Conservation (phyloP, 2,329 filamentous ascomycete genomes). For the Septoria linicola region DNA sequence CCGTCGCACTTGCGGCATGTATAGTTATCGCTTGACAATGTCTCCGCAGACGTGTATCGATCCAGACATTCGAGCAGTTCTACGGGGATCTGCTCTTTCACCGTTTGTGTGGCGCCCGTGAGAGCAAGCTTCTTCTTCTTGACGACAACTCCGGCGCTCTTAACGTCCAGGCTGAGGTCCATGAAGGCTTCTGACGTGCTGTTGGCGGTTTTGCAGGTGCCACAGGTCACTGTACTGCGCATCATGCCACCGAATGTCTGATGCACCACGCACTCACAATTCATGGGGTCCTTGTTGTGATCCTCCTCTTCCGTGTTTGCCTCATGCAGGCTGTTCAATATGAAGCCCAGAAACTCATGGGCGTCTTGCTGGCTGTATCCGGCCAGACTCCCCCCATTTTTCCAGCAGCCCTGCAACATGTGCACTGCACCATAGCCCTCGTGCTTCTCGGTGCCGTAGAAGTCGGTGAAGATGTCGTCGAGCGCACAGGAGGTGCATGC, state of each 20-base stretch:
- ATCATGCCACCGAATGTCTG: slow-evolving; percentile 92
- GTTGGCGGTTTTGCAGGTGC: slow-evolving; percentile 78
- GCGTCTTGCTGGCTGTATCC: slow-evolving; percentile 96
- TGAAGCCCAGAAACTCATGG: slow-evolving; percentile 94
- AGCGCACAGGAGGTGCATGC: slow-evolving; percentile 61
- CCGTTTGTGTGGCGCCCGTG: slow-evolving; percentile 42
- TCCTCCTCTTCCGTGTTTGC: slow-evolving; percentile 60
- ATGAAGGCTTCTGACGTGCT: slow-evolving; percentile 85
- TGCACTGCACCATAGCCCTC: slow-evolving; percentile 89
- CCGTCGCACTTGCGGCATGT: slow-evolving; percentile 77
- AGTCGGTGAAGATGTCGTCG: slow-evolving; percentile 63
- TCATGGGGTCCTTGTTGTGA: slow-evolving; percentile 31
- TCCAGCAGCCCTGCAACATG: slow-evolving; percentile 87
- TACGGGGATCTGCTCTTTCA: slow-evolving; percentile 38
- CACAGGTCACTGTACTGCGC: slow-evolving; percentile 85
- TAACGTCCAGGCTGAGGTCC: slow-evolving; percentile 85
- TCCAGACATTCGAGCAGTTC: slow-evolving; percentile 66
- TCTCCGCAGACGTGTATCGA: slow-evolving; percentile 82
- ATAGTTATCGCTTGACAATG: slow-evolving; percentile 72
- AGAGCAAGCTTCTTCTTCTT: slow-evolving; percentile 61
- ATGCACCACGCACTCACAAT: slow-evolving; percentile 87
- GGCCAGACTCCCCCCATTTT: slow-evolving; percentile 65
- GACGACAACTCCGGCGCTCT: slow-evolving; percentile 55
- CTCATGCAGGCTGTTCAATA: slow-evolving; percentile 84
- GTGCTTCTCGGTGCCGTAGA: slow-evolving; percentile 70